A percentile compares a stretch with the other conserved stretches of the same genome.
Evolutionary conservation across 2,329 filamentous ascomycete species (phyloP).

Genomic region (Beauveria bassiana): DNA sequence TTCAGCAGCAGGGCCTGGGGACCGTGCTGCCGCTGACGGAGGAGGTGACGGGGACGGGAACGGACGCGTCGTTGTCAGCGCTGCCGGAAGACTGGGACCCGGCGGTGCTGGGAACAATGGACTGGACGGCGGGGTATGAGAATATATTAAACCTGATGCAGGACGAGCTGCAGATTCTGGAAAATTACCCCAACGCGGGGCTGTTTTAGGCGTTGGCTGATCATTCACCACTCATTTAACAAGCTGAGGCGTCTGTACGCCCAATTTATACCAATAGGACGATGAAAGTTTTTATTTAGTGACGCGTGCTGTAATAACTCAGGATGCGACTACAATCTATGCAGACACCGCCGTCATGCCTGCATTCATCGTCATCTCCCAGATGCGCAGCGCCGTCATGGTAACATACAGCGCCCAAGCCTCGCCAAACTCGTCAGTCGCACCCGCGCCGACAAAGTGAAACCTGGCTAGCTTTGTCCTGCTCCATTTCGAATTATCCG

Average conservation of each 20-base stretch:
- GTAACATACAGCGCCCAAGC: conserved; percentile 36
- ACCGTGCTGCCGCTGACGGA: neutral
- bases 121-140: conserved; percentile 8
- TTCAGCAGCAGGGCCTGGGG: neutral
- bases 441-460: conserved; percentile 31
- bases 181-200: conserved; percentile 3
- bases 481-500: conserved; percentile 12
- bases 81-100: conserved; percentile 1
- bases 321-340: no score
- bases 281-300: no score
- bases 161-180: conserved; percentile 6
- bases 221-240: neutral
- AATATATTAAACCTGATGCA: conserved; percentile 9
- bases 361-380: conserved; percentile 1
- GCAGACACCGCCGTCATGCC: neutral
- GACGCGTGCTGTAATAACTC: no score
- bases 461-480: conserved; percentile 26
- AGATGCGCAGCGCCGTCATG: conserved; percentile 12
- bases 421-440: conserved; percentile 31
- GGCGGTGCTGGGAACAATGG: conserved; percentile 1
- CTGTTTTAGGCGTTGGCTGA: neutral
- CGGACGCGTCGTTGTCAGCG: neutral
- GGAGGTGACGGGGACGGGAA: neutral
- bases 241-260: neutral
- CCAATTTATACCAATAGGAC: neutral